phyloP scores from a whole-genome alignment of 2,329 filamentous ascomycete species.

The Trichophyton schoenleinii region DNA sequence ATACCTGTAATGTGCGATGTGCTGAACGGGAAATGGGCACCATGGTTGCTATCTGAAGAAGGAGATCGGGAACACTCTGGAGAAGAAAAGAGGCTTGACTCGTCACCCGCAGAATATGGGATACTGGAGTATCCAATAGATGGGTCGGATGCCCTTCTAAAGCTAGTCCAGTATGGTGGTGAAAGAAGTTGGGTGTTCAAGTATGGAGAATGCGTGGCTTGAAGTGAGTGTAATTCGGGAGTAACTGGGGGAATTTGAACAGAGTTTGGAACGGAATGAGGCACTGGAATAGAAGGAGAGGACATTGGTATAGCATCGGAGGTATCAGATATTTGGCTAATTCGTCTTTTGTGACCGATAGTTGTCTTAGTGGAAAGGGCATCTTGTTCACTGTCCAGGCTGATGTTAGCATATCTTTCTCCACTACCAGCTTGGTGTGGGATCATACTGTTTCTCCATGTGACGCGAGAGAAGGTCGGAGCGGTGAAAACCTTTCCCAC shows the following conservation, averaged over 20 bases:
- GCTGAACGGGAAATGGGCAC: constrained; percentile 22
- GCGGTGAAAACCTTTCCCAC: constrained; percentile 38
- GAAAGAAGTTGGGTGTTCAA: constrained; percentile 9
- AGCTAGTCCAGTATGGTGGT: constrained; percentile 25
- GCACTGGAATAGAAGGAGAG: not conserved
- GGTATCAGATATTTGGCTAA: constrained; percentile 7
- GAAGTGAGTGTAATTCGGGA: constrained; percentile 2
- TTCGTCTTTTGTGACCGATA: constrained; percentile 7
- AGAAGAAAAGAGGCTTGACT: constrained; percentile 33
- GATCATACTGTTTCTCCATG: constrained; percentile 38
- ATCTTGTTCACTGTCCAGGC: constrained; percentile 4
- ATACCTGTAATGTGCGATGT: constrained; percentile 20
- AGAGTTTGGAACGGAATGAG: not conserved
- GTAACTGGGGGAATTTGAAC: constrained; percentile 3
- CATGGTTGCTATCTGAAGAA: constrained; percentile 25
- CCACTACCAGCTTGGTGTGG: not conserved
- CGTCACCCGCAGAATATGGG: constrained; percentile 28
- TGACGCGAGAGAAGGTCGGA: constrained; percentile 37
- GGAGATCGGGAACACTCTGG: constrained; percentile 35
- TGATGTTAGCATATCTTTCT: not conserved
- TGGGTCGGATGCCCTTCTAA: constrained; percentile 24
- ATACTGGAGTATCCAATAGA: constrained; percentile 21
- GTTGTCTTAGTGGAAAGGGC: constrained; percentile 2
- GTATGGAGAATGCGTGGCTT: not conserved
- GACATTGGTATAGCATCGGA: constrained; percentile 4